Evolutionary conservation across 768 basidiomycete species (phyloP), one percentile per base, ranked within the genome.

Genomic region (Ramaria sp.): DNA sequence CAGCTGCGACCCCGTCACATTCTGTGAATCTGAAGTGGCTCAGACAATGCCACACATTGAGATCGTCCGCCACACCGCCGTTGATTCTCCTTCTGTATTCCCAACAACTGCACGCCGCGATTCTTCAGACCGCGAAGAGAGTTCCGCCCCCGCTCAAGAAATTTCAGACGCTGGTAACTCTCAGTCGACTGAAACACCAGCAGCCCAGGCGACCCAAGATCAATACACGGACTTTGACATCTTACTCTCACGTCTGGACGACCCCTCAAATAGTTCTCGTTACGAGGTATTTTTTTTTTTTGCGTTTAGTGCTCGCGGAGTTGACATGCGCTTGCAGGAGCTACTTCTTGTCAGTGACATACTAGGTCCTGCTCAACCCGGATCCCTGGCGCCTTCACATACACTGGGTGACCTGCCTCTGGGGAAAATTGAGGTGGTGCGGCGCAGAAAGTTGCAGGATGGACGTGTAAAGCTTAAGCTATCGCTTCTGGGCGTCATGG

Each of bases 401-500:
- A 32, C 24, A 10, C 43, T 47, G 37, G n/a, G 50, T 7, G 56
- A 64, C 30, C 61, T 70, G 1, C 61, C 67, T 13, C 60, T 65
- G 6, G 67, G 61, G 1, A 57, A 59, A 1, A 64, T 88, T 61
- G 77, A 78, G 58, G 70, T 86, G 13, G 69, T 76, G 64, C 76
- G 82, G 20, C 72, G 77, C 50, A 75, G 86, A 22, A 72, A 73
- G 47, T 78, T 77, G 47, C 71, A 71, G 58, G 77, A 85, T 60
- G 85, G 86, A 5, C 81, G 81, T 41, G 72, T 81, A 52, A 88
- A 88, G 69, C 61, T 86, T 43, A 89, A 87, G 69, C 66, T 88
- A 48, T 71, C 73, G 7, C 64, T 88, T 48, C 67, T 85, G 18
- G 87, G 82, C 37, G 70, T 75, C 13, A 61, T 71, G 1, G 85